Percentiles rank a stretch among this genome's conserved stretches.
Evolutionary conservation across 148 eudicot species (phyloP).

Genomic region (Chenopodium suecicum): DNA sequence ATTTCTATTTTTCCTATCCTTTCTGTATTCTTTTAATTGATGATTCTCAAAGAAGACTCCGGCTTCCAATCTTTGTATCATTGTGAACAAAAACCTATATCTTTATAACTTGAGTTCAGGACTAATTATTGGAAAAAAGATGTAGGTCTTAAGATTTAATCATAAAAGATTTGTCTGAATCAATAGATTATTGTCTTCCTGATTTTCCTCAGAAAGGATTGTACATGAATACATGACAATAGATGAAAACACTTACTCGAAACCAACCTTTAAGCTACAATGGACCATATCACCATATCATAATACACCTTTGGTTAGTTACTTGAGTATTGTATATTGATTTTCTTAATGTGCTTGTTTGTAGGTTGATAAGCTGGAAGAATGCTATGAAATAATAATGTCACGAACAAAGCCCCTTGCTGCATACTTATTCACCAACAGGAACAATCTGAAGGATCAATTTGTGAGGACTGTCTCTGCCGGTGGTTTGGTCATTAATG

Average conservation of each 20-base stretch:
- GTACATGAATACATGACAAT: neutral
- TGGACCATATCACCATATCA: neutral
- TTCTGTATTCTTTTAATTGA: neutral
- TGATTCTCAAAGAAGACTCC: neutral
- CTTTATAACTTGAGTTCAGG: neutral
- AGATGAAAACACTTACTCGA: neutral
- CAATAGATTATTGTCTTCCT: neutral
- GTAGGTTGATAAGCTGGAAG: slow-evolving; percentile 54
- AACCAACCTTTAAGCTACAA: neutral
- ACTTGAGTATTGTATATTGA: neutral
- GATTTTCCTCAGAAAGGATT: neutral
- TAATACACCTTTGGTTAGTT: neutral
- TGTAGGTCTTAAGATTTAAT: neutral
- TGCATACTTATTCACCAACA: slow-evolving; percentile 57
- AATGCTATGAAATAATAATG: slow-evolving; percentile 47
- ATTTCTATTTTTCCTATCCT: neutral
- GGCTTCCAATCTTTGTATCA: neutral
- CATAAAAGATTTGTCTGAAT: neutral
- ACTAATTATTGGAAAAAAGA: neutral
- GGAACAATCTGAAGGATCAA: slow-evolving; percentile 40
- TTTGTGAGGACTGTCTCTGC: slow-evolving; percentile 48
- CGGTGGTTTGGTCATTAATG: slow-evolving; percentile 62
- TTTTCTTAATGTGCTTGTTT: neutral
- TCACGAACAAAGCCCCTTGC: slow-evolving; percentile 63
- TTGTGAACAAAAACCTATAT: neutral